Base-by-base conservation (phyloP, 257 asterid species). In the Solanum verrucosum region DNA sequence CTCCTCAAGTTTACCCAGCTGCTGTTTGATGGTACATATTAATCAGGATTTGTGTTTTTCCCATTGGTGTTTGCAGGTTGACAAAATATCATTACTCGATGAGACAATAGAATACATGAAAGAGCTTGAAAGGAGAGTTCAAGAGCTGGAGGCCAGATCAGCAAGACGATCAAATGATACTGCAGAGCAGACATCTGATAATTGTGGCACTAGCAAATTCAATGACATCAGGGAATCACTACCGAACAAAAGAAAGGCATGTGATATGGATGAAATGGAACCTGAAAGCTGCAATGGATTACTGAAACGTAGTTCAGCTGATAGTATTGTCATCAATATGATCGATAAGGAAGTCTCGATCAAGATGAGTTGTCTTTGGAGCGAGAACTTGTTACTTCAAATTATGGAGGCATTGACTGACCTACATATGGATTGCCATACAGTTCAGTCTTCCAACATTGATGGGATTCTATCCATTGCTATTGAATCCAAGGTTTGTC, bases 31-130 rank as follows among this genome's bases (percentile, higher is more conserved):
- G 60, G 20, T 13, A 56, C 35, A 86, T 44, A 44, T 23, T 86
- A 18, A 31, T 71, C 21, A 15, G 63, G 82, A 59, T 75, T 40
- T 49, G 49, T 9, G 34, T 83, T 34, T 42, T 73, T 65, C 16
- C 46, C 23, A 9, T 89, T 87, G 46, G 52, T 44, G 35, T 33
- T 85, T 92, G 90, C 94, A 97, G 99, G 98, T 89, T 70, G 99
- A 97, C 93, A 97, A 97, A 92, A 92, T 96, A 72, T 92, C 99
- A 2, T 56, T 97, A 52, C 98, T 97, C 7, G 98, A 96, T 90
- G 95, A 92, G 35, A 94, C 99, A 4, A 96, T 97, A 84, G 95
- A 94, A 88, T 92, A 95, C 91, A 83, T 97, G 91, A 92, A 94
- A 82, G 94, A 93, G 85, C 98, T 97, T 1, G 96, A 95, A 90